Percentiles rank a stretch among this genome's conserved stretches.
Conservation (phyloP, 2,329 filamentous ascomycete species). For the Teratosphaeria gauchensis region DNA sequence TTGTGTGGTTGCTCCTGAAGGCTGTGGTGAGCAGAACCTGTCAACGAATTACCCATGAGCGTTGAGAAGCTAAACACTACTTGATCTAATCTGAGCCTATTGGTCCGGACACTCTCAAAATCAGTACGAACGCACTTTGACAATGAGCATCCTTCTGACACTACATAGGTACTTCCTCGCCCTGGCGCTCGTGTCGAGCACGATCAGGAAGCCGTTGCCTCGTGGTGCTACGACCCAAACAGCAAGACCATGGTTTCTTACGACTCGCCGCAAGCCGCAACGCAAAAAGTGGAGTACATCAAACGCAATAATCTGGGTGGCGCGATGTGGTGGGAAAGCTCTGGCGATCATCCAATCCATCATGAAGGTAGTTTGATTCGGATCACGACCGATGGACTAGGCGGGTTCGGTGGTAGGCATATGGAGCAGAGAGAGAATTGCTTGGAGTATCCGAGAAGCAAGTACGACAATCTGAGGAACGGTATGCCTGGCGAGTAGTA, state of each 20-base stretch:
- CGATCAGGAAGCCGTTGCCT: slow-evolving; percentile 57
- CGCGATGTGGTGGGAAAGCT: slow-evolving; percentile 96
- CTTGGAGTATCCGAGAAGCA: slow-evolving; percentile 42
- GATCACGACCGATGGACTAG: slow-evolving; percentile 31
- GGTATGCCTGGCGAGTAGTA: slow-evolving; percentile 29
- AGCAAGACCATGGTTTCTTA: slow-evolving; percentile 66
- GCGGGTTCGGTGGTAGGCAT: slow-evolving; percentile 28
- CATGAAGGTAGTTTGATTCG: slow-evolving; percentile 50
- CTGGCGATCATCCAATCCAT: slow-evolving; percentile 55
- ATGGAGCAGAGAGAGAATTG: slow-evolving; percentile 41
- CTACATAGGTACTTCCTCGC: slow-evolving; percentile 52
- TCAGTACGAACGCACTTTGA: neutral
- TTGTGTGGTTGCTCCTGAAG: neutral
- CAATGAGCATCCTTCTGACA: neutral
- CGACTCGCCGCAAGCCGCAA: slow-evolving; percentile 56
- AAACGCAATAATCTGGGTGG: slow-evolving; percentile 60
- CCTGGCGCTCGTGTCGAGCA: slow-evolving; percentile 53
- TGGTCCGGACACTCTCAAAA: neutral
- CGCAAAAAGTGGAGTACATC: slow-evolving; percentile 63
- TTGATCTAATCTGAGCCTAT: slow-evolving; percentile 31
- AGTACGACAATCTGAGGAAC: slow-evolving; percentile 44
- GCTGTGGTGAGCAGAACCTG: neutral
- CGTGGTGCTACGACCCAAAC: slow-evolving; percentile 63
- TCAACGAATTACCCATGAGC: slow-evolving; percentile 2
- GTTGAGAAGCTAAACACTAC: slow-evolving; percentile 20